Conservation (phyloP, 2,329 filamentous ascomycete species). For the Blastomyces silverae region DNA sequence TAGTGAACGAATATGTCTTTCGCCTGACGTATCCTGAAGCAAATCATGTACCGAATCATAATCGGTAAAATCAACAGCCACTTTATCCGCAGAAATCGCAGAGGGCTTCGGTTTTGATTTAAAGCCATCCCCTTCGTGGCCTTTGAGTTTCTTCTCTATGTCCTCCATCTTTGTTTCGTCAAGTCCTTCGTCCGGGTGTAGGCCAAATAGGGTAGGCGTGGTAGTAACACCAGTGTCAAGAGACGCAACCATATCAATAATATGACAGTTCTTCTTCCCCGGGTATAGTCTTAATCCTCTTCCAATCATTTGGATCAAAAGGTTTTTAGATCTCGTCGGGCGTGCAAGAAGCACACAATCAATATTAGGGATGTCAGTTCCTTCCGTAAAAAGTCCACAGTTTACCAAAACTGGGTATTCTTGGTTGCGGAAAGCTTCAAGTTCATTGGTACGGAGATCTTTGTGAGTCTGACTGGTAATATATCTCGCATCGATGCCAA, state of each 20-base stretch:
- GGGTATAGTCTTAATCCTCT: conserved; percentile 77
- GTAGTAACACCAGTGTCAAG: conserved; percentile 79
- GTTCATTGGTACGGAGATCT: conserved; percentile 58
- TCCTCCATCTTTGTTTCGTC: conserved; percentile 57
- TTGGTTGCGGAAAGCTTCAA: conserved; percentile 68
- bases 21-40: conserved; percentile 70
- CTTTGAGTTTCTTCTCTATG: conserved; percentile 49
- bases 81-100: conserved; percentile 25
- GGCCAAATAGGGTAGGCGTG: conserved; percentile 83
- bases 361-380: conserved; percentile 94
- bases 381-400: conserved; percentile 94
- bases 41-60: conserved; percentile 91
- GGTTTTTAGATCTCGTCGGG: conserved; percentile 84
- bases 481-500: conserved; percentile 75
- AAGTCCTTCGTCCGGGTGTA: conserved; percentile 75
- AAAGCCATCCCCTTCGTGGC: conserved; percentile 25
- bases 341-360: conserved; percentile 85
- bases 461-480: conserved; percentile 77
- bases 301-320: conserved; percentile 96
- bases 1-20: conserved; percentile 68
- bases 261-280: conserved; percentile 79
- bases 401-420: conserved; percentile 86
- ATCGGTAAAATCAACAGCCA: conserved; percentile 71
- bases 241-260: conserved; percentile 92
- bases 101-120: conserved; percentile 17